phyloP scores from a whole-genome alignment of 805 yeast species.

The Peterozyma xylosa region DNA sequence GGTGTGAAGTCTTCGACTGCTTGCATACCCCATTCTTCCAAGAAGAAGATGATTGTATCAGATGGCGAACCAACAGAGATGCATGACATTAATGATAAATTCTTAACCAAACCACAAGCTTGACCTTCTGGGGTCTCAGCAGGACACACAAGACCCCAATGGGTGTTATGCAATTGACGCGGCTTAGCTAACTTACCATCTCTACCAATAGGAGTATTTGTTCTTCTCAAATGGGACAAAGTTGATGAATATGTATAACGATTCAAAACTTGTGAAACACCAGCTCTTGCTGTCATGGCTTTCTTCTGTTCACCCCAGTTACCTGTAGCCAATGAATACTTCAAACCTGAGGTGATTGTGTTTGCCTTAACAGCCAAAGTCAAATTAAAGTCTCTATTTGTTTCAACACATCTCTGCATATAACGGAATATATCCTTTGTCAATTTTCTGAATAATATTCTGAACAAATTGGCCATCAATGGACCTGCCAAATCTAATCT shows the following conservation, averaged over 20 bases:
- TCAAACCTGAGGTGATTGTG: conserved; percentile 94
- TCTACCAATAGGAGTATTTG: conserved; percentile 98
- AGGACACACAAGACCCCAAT: conserved; percentile 99
- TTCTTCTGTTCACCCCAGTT: conserved; percentile 99
- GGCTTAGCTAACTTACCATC: conserved; percentile 99
- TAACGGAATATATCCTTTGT: conserved; percentile 96
- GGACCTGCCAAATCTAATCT: conserved; percentile 99
- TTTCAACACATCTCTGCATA: conserved; percentile 98
- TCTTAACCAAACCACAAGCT: conserved; percentile 98
- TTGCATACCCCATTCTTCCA: conserved; percentile 99
- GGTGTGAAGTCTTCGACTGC: conserved; percentile 95
- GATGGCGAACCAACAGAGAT: conserved; percentile 98
- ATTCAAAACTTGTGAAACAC: conserved; percentile 97
- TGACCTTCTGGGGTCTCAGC: conserved; percentile 99
- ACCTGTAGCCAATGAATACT: conserved; percentile 97
- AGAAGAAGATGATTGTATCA: conserved; percentile 83
- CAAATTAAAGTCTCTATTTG: conserved; percentile 93
- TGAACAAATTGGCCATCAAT: conserved; percentile 86
- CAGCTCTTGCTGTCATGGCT: conserved; percentile 98
- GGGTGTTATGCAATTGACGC: conserved; percentile 97
- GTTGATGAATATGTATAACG: conserved; percentile 99
- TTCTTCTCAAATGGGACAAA: conserved; percentile 95
- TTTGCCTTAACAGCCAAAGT: conserved; percentile 95
- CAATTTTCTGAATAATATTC: conserved; percentile 87
- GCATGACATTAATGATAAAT: conserved; percentile 93